phyloP scores from a whole-genome alignment of 2,329 filamentous ascomycete species.

The Gremmenia infestans region DNA sequence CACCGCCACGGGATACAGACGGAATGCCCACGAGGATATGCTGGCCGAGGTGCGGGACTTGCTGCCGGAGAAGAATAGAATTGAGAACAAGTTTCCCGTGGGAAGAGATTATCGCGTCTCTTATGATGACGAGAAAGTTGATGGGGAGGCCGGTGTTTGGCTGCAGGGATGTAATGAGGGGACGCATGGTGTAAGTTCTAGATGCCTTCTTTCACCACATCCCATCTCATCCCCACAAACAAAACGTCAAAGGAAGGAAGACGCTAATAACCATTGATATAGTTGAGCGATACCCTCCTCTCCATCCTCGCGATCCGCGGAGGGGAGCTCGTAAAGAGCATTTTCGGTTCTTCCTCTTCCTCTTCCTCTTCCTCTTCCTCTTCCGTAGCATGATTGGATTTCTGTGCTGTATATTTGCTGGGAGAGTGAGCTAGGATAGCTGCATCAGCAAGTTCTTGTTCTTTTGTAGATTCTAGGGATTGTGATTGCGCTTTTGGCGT shows the following conservation, averaged over 20 bases:
- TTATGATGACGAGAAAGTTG: constrained; percentile 64
- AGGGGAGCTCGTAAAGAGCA: constrained; percentile 71
- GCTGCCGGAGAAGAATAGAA: constrained; percentile 46
- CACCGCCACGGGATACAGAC: constrained; percentile 80
- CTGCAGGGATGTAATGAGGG: constrained; percentile 91
- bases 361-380: constrained; percentile 3
- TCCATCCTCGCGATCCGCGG: constrained; percentile 72
- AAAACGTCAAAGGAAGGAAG: too few species aligned
- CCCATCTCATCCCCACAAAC: too few species aligned
- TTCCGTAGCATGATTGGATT: not conserved
- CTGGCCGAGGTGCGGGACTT: constrained; percentile 62
- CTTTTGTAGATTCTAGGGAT: not conserved
- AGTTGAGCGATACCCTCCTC: constrained; percentile 77
- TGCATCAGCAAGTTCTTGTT: not conserved
- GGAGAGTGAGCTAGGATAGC: too few species aligned
- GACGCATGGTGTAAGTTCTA: constrained; percentile 75
- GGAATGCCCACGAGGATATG: constrained; percentile 74
- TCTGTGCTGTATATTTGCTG: not conserved
- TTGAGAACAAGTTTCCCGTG: constrained; percentile 55
- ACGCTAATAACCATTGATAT: not conserved
- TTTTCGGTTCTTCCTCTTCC: constrained; percentile 51
- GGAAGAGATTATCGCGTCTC: constrained; percentile 73
- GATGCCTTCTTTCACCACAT: not conserved
- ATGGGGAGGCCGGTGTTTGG: constrained; percentile 70
- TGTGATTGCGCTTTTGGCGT: not conserved